Evolutionary conservation across 2,329 filamentous ascomycete species (phyloP).

Genomic region (Podosphaera fusca): DNA sequence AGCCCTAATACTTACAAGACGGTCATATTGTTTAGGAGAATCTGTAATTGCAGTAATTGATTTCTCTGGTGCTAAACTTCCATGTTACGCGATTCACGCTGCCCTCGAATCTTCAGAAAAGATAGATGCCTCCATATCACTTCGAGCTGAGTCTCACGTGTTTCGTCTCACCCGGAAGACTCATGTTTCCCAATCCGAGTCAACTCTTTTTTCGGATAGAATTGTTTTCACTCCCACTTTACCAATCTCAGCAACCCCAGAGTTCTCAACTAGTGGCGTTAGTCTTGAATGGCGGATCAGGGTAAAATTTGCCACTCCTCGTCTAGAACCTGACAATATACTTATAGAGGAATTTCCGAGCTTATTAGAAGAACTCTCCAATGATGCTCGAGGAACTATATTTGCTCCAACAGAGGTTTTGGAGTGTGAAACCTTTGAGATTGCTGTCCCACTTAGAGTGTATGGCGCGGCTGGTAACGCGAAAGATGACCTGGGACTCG

Average conservation of each 20-base stretch:
- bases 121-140: slow-evolving; percentile 55
- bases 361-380: slow-evolving; percentile 56
- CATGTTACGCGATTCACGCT: slow-evolving; percentile 66
- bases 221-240: slow-evolving; percentile 67
- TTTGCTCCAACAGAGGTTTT: slow-evolving; percentile 58
- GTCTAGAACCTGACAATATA: slow-evolving; percentile 19
- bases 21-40: slow-evolving; percentile 76
- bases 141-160: slow-evolving; percentile 69
- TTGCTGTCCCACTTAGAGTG: slow-evolving; percentile 61
- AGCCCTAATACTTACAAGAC: slow-evolving; percentile 69
- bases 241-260: slow-evolving; percentile 62
- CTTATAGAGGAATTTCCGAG: slow-evolving; percentile 17
- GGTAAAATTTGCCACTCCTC: slow-evolving; percentile 78
- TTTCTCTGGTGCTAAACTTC: slow-evolving; percentile 52
- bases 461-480: slow-evolving; percentile 30
- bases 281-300: slow-evolving; percentile 71
- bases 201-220: slow-evolving; percentile 56
- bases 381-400: slow-evolving; percentile 57
- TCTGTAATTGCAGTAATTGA: slow-evolving; percentile 66
- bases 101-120: slow-evolving; percentile 73
- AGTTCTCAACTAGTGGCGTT: slow-evolving; percentile 77
- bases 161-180: slow-evolving; percentile 67
- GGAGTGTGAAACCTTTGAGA: slow-evolving; percentile 74
- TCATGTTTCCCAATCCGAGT: slow-evolving; percentile 57
- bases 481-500: neutral